Evolutionary conservation across 495 filamentous ascomycete genomes (phyloP), one percentile per base, ranked within the genome.

Genomic region (Penicillium psychrofluorescens): DNA sequence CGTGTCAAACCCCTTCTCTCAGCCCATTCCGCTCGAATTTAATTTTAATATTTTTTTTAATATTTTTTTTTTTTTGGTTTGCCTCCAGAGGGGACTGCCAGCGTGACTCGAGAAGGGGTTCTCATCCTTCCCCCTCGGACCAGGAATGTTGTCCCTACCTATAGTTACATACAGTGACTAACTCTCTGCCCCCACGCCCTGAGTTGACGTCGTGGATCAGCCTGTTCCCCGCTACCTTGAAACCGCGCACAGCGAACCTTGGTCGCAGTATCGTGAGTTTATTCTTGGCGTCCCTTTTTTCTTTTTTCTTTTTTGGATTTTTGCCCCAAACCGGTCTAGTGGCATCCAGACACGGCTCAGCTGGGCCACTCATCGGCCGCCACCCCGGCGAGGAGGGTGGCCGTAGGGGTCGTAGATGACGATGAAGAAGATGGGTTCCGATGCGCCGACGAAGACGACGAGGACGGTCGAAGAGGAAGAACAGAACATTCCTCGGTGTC

Each of bases 191-290:
- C 22, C 22, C 22, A 22, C 22, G 22, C 22, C 22, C 2, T 22
- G 22, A 6, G 22, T 65, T 64, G 64, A 66, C 56, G 55, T 62
- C 59, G 56, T 62, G 59, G 61, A 64, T 62, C 59, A 54, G 50
- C 50, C 56, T 22, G 4, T 58, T 57, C 55, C 64, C 64, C 64
- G 62, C 64, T 59, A 55, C 58, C 53, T 60, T 68, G 64, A 66
- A 66, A 64, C 60, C 56, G 43, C 38, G 45, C 54, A 60, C 49
- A 55, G 56, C 57, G 57, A 66, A 68, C 57, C 61, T 61, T 61
- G 56, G 64, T 61, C 53, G 51, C 54, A 60, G 61, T 47, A 62
- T 52, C 53, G 47, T 58, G 49, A 62, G 59, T 52, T 57, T 51
- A 50, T 49, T 56, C 59, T 68, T 63, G 62, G 62, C 62, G 49